Evolutionary conservation across 2,329 filamentous ascomycete species (phyloP), one percentile per base, ranked within the genome.

Genomic region (Fusarium anguioides): DNA sequence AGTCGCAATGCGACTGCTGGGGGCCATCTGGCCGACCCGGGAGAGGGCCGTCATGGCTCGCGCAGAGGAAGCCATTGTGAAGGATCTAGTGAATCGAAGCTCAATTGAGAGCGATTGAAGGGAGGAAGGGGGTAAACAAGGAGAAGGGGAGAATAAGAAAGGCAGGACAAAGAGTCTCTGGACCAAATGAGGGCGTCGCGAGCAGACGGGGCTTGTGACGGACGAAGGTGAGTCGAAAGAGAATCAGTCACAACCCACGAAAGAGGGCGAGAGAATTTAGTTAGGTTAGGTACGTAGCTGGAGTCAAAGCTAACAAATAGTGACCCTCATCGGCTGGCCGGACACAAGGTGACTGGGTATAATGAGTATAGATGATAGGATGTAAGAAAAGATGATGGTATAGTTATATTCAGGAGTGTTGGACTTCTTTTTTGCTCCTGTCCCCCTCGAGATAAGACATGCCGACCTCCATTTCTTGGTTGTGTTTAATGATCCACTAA

Each of bases 41-140:
- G 77, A 68, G 60, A 79, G 68, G 69, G 76, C 74, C 56, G 76
- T 75, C 74, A 83, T 73, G 71, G 81, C 77, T 78, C 81, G 79
- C 57, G 80, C 74, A 64, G 81, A 78, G 64, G 81, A 81, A 76
- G 82, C 81, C 82, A 84, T 84, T 72, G 69, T 68, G 69, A 57
- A 33, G 57, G 57, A 68, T 68, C 65, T 68, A 71, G 48, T 52
- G 52, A 48, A 49, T 29, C 52, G 54, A 55, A 58, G 70, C 68
- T 74, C 71, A 74, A 74, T 74, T 71, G 68, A 50, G 63, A 64
- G 63, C 61, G 47, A 58, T 59, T 66, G 58, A 45, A n/a, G 49
- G 36, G 54, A 37, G 54, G 53, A 47, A 44, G 41, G 36, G 20
- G 26, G 23, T 18, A 40, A 40, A 44, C 37, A 33, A 50, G 48